Percentiles rank a stretch among this genome's conserved stretches.
Conservation (phyloP, 257 asterid genomes). For the Solanum chilense region DNA sequence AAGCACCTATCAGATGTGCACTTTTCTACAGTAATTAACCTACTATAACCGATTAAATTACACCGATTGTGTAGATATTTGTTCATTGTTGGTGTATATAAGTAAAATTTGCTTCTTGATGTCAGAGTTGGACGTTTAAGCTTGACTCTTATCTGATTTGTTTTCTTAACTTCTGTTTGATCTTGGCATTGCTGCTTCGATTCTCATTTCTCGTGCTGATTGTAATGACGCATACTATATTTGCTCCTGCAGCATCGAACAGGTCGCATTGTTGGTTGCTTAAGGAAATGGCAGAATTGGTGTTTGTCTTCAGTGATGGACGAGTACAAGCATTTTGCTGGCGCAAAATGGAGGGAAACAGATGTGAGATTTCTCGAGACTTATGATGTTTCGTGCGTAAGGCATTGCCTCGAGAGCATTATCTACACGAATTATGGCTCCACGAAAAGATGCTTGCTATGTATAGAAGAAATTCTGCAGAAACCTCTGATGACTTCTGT, state of each 20-base stretch:
- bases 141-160: not conserved
- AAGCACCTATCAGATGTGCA: not conserved
- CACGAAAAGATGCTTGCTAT: slow-evolving; percentile 17
- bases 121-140: not conserved
- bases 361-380: slow-evolving; percentile 23
- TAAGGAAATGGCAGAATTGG: slow-evolving; percentile 40
- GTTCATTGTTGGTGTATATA: not conserved
- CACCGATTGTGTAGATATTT: not conserved
- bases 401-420: slow-evolving; percentile 27
- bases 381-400: slow-evolving; percentile 19
- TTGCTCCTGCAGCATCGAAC: slow-evolving; percentile 31
- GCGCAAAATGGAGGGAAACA: slow-evolving; percentile 21
- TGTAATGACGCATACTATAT: not conserved
- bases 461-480: slow-evolving; percentile 21
- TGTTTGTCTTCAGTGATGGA: slow-evolving; percentile 24
- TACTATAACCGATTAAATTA: not conserved
- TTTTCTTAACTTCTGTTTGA: not conserved
- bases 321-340: slow-evolving; percentile 33
- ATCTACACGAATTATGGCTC: slow-evolving; percentile 23
- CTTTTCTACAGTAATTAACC: not conserved
- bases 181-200: not conserved
- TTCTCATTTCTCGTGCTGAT: not conserved
- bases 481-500: slow-evolving; percentile 24
- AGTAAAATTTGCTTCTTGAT: not conserved
- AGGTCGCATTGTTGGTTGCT: slow-evolving; percentile 33